Conservation (phyloP, 1,139 yeast species). For the Taphrina flavorubra region DNA sequence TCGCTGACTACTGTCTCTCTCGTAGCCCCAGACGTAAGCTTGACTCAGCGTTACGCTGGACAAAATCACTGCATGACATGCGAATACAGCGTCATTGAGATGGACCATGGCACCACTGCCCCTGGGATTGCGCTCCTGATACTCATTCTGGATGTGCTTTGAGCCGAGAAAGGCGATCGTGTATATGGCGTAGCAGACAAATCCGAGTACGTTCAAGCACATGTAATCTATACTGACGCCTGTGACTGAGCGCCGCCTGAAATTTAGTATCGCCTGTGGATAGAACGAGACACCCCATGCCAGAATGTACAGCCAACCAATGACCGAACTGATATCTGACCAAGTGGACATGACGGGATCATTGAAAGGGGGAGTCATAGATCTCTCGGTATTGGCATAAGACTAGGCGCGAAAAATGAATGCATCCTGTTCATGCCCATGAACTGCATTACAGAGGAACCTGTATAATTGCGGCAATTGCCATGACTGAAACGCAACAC, state of each 20-base stretch:
- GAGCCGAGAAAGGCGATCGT: constrained; percentile 16
- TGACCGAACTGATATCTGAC: constrained; percentile 19
- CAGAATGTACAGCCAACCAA: constrained; percentile 33
- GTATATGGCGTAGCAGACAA: constrained; percentile 26
- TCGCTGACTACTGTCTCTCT: constrained; percentile 11
- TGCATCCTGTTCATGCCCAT: too few relatives aligned
- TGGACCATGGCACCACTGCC: constrained; percentile 29
- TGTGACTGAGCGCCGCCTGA: constrained; percentile 23
- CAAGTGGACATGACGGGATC: not conserved
- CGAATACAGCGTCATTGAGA: constrained; percentile 38
- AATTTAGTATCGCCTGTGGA: constrained; percentile 36
- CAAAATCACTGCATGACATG: constrained; percentile 30
- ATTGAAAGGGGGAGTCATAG: too few relatives aligned
- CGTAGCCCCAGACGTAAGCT: constrained; percentile 28
- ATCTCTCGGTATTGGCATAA: too few relatives aligned
- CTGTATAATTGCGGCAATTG: too few relatives aligned
- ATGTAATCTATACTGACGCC: constrained; percentile 33
- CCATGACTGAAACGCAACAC: too few relatives aligned
- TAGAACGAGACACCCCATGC: constrained; percentile 40
- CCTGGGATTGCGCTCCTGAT: constrained; percentile 19
- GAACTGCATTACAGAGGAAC: too few relatives aligned
- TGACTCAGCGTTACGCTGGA: constrained; percentile 35
- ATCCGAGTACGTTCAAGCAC: constrained; percentile 34
- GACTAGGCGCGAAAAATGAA: too few relatives aligned
- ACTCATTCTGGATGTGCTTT: constrained; percentile 23